Conservation (phyloP, 176 grass and related monocot genomes). For the Oryza meyeriana region DNA sequence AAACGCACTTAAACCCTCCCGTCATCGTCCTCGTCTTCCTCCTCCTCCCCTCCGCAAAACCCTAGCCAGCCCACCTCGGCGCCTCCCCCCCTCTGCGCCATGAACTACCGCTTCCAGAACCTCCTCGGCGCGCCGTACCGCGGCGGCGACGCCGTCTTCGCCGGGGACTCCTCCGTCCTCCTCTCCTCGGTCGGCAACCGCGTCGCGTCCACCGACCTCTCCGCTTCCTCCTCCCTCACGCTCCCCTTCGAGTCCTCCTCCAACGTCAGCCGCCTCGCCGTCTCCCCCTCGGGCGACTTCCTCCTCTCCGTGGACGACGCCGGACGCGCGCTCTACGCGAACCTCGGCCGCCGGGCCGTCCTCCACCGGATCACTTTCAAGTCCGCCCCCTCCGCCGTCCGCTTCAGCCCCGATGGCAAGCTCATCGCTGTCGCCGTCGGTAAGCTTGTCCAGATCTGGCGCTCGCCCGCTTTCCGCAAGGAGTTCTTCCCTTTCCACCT, state of each 20-base stretch:
- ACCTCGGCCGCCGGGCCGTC: conserved; percentile 64
- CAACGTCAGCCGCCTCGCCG: conserved; percentile 62
- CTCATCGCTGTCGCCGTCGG: conserved; percentile 80
- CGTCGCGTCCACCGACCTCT: conserved; percentile 69
- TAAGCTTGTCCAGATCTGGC: conserved; percentile 91
- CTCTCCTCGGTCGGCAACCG: conserved; percentile 81
- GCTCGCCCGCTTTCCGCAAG: conserved; percentile 74
- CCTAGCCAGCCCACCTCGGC: conserved; percentile 30
- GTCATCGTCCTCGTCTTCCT: not conserved
- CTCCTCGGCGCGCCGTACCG: conserved; percentile 91
- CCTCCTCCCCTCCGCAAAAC: conserved; percentile 29
- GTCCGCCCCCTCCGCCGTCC: conserved; percentile 43
- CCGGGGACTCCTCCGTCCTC: conserved; percentile 57
- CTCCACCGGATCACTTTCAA: conserved; percentile 89
- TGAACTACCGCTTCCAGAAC: conserved; percentile 97
- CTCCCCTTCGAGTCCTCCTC: conserved; percentile 87
- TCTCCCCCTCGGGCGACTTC: conserved; percentile 66
- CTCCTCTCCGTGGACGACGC: conserved; percentile 56
- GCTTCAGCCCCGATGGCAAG: conserved; percentile 74
- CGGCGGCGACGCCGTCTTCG: conserved; percentile 81
- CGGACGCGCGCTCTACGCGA: conserved; percentile 65
- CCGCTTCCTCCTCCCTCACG: conserved; percentile 60
- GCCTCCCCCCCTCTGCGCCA: conserved; percentile 21
- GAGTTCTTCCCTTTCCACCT: conserved; percentile 97
- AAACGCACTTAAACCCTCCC: conserved; percentile 27